phyloP scores from a whole-genome alignment of 176 grass and related monocot genomes.

The Thalia dealbata region DNA sequence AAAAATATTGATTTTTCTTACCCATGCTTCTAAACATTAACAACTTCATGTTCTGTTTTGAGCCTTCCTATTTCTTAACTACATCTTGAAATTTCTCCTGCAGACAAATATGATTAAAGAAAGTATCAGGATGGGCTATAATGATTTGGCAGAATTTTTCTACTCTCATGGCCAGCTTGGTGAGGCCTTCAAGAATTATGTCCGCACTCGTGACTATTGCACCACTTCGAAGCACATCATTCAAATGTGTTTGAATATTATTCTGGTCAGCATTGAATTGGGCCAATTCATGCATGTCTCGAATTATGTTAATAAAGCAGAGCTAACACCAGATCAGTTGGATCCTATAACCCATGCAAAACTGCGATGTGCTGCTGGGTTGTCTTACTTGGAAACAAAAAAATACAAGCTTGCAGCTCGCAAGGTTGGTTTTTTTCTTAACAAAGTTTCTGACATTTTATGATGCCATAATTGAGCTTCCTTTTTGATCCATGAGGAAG shows the following conservation, averaged over 20 bases:
- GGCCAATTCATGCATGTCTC: slow-evolving; percentile 72
- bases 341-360: slow-evolving; percentile 44
- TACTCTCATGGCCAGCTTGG: slow-evolving; percentile 73
- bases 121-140: slow-evolving; percentile 99
- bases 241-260: slow-evolving; percentile 97
- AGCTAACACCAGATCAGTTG: slow-evolving; percentile 56
- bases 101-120: slow-evolving; percentile 98
- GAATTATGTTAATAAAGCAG: slow-evolving; percentile 92
- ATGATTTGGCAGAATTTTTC: slow-evolving; percentile 88
- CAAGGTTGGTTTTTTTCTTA: slow-evolving; percentile 53
- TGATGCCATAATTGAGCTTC: neutral
- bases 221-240: slow-evolving; percentile 96
- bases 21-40: neutral
- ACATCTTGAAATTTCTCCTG: slow-evolving; percentile 1
- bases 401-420: slow-evolving; percentile 94
- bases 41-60: neutral
- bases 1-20: no score
- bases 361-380: slow-evolving; percentile 68
- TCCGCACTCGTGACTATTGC: slow-evolving; percentile 92
- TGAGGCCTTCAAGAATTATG: slow-evolving; percentile 91
- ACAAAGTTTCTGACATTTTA: neutral
- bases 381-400: slow-evolving; percentile 74
- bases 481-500: neutral
- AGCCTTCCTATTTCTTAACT: neutral
- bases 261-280: slow-evolving; percentile 85